Evolutionary conservation across 371 early-diverging fungal species (phyloP), one percentile per base, ranked within the genome.

Genomic region (Rhizopus arrhizus): DNA sequence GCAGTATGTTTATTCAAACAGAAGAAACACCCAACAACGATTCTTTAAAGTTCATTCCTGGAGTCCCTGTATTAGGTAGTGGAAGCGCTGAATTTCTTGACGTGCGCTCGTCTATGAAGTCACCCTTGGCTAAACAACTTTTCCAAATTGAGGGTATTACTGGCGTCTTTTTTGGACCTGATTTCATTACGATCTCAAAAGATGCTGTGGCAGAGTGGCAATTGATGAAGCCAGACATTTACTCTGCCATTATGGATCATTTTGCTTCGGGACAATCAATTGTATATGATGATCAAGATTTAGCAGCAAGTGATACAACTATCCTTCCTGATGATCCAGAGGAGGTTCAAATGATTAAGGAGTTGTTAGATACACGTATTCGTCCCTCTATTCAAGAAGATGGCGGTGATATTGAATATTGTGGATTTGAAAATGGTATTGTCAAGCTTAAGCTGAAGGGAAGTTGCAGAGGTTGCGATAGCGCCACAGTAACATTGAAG

Each of bases 351-450:
- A 95, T 96, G 95, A 97, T 98, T 67, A 98, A 97, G 73, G 97
- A 97, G 72, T 70, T 98, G 55, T 78, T 98, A 43, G 98, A 97
- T 51, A 93, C 96, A 4, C 83, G 97, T 34, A 94, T 98, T 55
- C 83, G 99, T 13, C 99, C 99, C 8, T 89, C 97, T 3, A 96
- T 98, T 59, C 93, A 93, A 78, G 96, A 97, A 59, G 99, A 98
- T 70, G 99, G 99, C 53, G 99, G 99, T 3, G 99, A 98, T 83
- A 88, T 98, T 62, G 96, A 97, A 70, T 98, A 90, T 70, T 81
- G 89, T 43, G 92, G 91, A 43, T 98, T 97, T 71, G 89, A 86
- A 40, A 69, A 90, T 10, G 97, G 97, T 10, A 81, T 94, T 28
- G 97, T 98, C 38, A 89, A 88, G 72, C 80, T 98, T 55, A 90